A percentile compares a stretch with the other conserved stretches of the same genome.
phyloP scores from a whole-genome alignment of 2,329 filamentous ascomycete genomes.

The Chaetoscypha palmicola region DNA sequence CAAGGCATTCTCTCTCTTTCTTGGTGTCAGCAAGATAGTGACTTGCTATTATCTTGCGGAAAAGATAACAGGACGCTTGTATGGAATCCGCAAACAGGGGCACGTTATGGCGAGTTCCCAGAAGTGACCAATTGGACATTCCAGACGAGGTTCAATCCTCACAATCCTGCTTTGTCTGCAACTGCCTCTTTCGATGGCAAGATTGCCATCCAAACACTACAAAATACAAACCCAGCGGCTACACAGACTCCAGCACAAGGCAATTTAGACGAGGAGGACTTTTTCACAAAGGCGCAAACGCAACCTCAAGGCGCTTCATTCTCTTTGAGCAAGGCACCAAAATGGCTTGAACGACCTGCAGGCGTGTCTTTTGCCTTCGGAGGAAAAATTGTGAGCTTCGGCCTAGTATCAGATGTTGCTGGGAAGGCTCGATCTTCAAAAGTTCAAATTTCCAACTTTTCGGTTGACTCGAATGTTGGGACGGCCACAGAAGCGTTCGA shows the following conservation, averaged over 20 bases:
- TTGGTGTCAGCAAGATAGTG: slow-evolving; percentile 88
- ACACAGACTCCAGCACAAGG: slow-evolving; percentile 60
- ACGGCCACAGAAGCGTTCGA: slow-evolving; percentile 82
- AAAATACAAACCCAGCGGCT: slow-evolving; percentile 81
- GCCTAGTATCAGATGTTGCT: slow-evolving; percentile 48
- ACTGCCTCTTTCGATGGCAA: slow-evolving; percentile 97
- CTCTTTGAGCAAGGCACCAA: slow-evolving; percentile 76
- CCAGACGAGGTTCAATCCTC: slow-evolving; percentile 86
- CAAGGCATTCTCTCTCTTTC: slow-evolving; percentile 89
- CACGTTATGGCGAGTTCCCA: slow-evolving; percentile 84
- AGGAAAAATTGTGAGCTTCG: slow-evolving; percentile 78
- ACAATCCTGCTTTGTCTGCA: slow-evolving; percentile 85
- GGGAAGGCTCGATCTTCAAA: slow-evolving; percentile 66
- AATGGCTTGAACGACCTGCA: slow-evolving; percentile 79
- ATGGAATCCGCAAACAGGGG: slow-evolving; percentile 92
- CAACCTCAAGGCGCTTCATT: slow-evolving; percentile 89
- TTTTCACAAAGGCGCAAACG: slow-evolving; percentile 88
- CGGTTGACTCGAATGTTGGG: slow-evolving; percentile 79
- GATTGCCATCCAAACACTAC: slow-evolving; percentile 86
- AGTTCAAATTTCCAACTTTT: slow-evolving; percentile 79
- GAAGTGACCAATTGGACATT: slow-evolving; percentile 99
- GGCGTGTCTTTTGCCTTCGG: slow-evolving; percentile 93
- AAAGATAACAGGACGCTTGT: slow-evolving; percentile 94
- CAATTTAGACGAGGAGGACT: slow-evolving; percentile 83
- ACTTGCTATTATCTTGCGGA: slow-evolving; percentile 83